Evolutionary conservation across 179 eudicot genomes (phyloP), one percentile per base, ranked within the genome.

Genomic region (Spinacia oleracea): DNA sequence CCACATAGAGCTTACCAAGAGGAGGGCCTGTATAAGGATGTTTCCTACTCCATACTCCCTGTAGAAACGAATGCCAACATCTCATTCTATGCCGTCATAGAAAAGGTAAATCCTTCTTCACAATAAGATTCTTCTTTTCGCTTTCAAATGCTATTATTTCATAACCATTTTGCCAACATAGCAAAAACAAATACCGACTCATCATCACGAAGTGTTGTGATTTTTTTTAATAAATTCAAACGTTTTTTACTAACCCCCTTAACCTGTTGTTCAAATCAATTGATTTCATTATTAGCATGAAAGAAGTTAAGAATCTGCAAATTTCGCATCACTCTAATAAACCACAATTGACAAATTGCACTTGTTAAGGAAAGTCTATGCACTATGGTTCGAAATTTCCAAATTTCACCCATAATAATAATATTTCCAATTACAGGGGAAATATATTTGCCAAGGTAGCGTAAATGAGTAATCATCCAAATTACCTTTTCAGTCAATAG

Each of bases 401-500:
- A 32, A 70, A 5, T 46, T 50, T 18, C 0, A 29, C 20, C 15
- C 38, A 31, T 48, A 18, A 66, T 9, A 18, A 66, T 9, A 15
- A 6, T 15, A 29, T 42, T 31, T 70, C 32, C 38, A 27, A 32
- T 27, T 50, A 71, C 0, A 12, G 42, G 42, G 40, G 29, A 27
- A 48, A 48, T 3, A 21, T 29, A 70, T 11, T 31, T 16, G 6
- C 56, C 23, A 18, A 71, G 23, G 40, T 12, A 71, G 35, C 59
- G 16, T 50, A n/a, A n/a, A n/a, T n/a, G n/a, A n/a, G n/a, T n/a
- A 7, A 25, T 48, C 25, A 48, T 48, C 35, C 25, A 71, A 15
- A 32, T 71, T 27, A 71, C 59, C 60, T 50, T 31, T 27, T 71
- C 42, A 71, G 40, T 50, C 74, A 69, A 42, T 27, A 27, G 35